Base-by-base conservation (phyloP, 345 rosid genomes). In the Geranium rotundifolium region DNA sequence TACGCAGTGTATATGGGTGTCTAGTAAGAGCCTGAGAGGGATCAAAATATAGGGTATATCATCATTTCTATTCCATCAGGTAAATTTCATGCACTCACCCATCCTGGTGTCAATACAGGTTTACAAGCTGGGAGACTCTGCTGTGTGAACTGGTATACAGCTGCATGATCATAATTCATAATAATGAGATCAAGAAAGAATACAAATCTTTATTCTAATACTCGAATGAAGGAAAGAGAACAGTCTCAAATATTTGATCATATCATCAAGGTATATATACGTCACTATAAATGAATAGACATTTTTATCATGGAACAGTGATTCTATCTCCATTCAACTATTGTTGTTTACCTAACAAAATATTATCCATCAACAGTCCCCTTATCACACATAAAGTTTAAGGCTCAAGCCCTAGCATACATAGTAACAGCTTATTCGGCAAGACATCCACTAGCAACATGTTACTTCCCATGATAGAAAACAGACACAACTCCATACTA, bases 121-220 rank as follows among this genome's bases (percentile, higher is more conserved):
- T 89, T 89, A 82, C 96, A 89, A 73, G 93, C 93, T 31, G 93
- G 90, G 52, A 89, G 96, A 41, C 56, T 74, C 72, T 89, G 96
- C 67, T 89, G 96, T 63, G 79, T 86, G 66, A 89, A 89, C 67
- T 78, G 77, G 69, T 73, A 56, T 39, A 84, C 65, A 73, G 74
- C 93, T 86, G 77, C 64, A 75, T 71, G 58, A 67, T 39, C 60
- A 62, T 64, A 59, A 66, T 9, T 39, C 60, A 62, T 64, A 59
- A 66, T 9, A 71, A 63, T 4, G 58, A 60, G 16, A 59, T 17
- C n/a, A 7, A 18, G 19, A 14, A 19, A 57, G 15, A 8, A 9
- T 17, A 57, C 52, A 46, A 46, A 5, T 46, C 16, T 19, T 57
- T 20, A 20, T 10, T 20, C 27, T 57, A 15, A 16, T 12, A 19